Evolutionary conservation across 2,329 filamentous ascomycete genomes (phyloP), one percentile per base, ranked within the genome.

Genomic region (Epichloe brachyelytri): DNA sequence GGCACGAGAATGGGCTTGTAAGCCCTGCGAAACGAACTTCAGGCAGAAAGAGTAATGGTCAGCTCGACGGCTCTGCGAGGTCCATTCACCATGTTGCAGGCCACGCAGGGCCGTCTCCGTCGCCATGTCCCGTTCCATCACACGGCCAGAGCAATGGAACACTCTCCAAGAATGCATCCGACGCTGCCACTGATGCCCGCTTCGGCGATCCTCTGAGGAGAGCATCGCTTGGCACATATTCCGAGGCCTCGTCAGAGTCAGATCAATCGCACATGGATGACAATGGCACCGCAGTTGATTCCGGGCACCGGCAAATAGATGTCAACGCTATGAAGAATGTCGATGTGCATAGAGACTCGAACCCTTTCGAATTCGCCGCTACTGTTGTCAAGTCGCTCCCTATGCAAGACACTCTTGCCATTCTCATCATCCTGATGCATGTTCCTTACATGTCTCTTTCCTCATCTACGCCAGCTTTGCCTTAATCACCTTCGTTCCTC

Each of bases 351-450:
- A 82, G 82, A 59, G 81, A 85, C 63, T 74, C 82, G 50, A 85
- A 85, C 53, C 81, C 86, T 46, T 71, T 95, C 58, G 83, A 86
- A 60, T 75, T 94, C 57, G 85, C 86, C 56, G 79, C 87, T 59
- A 95, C 89, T 51, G 91, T 97, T 60, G 80, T 97, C 65, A 83
- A 82, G 62, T 88, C 89, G 49, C 91, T 90, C 62, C 91, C 91
- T 50, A 82, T 95, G 63, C 86, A 88, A 71, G 91, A 97, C 71
- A 95, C 91, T 54, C 88, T 96, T 69, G 89, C 91, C 65, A 95
- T 97, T 62, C 82, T 97, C 66, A 95, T 96, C 69, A 86, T 96
- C 61, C 80, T 97, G 58, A 86, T 96, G 69, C 90, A 95, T 65
- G 81, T 96, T 10, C 90, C 91, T 33, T 88, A 90, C 20, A 83